Evolutionary conservation across 2,329 filamentous ascomycete genomes (phyloP).

Genomic region (Paracoccidioides lutzii): DNA sequence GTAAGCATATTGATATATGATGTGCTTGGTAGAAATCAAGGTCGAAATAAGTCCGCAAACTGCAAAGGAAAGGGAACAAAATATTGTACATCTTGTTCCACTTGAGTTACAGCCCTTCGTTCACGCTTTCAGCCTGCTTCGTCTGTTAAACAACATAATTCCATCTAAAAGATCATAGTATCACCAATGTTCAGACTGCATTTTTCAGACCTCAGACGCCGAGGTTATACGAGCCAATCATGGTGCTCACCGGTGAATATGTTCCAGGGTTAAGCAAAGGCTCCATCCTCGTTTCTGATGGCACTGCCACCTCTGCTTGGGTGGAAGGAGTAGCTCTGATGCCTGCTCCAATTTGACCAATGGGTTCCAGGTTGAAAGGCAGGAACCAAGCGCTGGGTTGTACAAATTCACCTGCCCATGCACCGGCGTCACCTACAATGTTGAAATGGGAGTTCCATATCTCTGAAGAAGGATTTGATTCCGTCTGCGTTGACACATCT

Average conservation of each 20-base stretch:
- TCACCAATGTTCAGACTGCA: too few relatives aligned
- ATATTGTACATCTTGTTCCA: too few relatives aligned
- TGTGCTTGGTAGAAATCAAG: too few relatives aligned
- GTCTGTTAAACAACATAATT: too few relatives aligned
- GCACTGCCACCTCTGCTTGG: background rate
- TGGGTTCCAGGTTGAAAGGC: constrained; percentile 78
- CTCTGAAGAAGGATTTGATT: constrained; percentile 13
- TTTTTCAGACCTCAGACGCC: background rate
- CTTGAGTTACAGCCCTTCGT: too few relatives aligned
- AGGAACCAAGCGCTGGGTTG: constrained; percentile 69
- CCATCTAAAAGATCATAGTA: too few relatives aligned
- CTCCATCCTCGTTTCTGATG: background rate
- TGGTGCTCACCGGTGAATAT: background rate
- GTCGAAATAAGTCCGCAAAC: too few relatives aligned
- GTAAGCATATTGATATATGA: too few relatives aligned
- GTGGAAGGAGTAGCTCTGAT: constrained; percentile 4
- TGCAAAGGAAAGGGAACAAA: too few relatives aligned
- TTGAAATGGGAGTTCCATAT: constrained; percentile 27
- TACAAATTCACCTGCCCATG: constrained; percentile 24
- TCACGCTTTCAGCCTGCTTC: too few relatives aligned
- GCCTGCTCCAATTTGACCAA: constrained; percentile 10
- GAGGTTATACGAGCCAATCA: constrained; percentile 1
- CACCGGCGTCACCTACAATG: constrained; percentile 15
- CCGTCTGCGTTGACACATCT: constrained; percentile 7
- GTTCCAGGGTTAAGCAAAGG: background rate